These are phyloP conservation scores for Pseudogymnoascus sp. DNA, from an alignment of 2,329 filamentous ascomycete species.

Conservation along the genomic window DNA sequence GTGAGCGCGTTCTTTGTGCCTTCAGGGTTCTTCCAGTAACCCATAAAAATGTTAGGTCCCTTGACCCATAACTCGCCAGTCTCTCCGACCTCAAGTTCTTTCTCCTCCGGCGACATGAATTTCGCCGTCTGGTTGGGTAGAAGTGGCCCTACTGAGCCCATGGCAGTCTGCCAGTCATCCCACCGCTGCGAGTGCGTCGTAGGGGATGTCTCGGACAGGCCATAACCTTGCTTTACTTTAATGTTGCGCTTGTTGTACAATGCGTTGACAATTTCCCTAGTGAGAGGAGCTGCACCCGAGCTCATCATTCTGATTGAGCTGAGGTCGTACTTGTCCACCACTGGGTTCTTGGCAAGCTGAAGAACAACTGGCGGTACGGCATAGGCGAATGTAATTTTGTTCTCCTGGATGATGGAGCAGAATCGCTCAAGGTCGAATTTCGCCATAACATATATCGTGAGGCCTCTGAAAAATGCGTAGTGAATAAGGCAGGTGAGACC, in stretches of 20 bases:
- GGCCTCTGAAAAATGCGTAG: conserved; percentile 56
- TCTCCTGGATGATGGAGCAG: conserved; percentile 67
- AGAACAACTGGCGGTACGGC: conserved; percentile 81
- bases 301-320: conserved; percentile 74
- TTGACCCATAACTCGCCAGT: conserved; percentile 69
- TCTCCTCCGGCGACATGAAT: conserved; percentile 61
- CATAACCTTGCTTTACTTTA: conserved; percentile 87
- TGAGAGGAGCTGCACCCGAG: conserved; percentile 79
- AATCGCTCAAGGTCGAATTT: conserved; percentile 77
- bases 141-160: conserved; percentile 72
- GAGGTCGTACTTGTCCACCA: conserved; percentile 74
- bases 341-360: conserved; percentile 68
- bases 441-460: conserved; percentile 62
- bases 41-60: conserved; percentile 73
- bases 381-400: conserved; percentile 69
- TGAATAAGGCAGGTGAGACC: conserved; percentile 69
- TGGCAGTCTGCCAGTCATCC: conserved; percentile 65
- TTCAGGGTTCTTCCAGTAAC: conserved; percentile 67
- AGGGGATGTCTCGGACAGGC: conserved; percentile 78
- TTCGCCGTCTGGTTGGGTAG: conserved; percentile 74
- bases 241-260: conserved; percentile 62
- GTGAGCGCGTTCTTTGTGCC: conserved; percentile 66
- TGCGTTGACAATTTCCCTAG: conserved; percentile 67
- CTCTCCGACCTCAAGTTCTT: conserved; percentile 55
- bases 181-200: conserved; percentile 67